Evolutionary conservation across 1,139 yeast genomes (phyloP).

Genomic region (Trichomonascaceae sp.): DNA sequence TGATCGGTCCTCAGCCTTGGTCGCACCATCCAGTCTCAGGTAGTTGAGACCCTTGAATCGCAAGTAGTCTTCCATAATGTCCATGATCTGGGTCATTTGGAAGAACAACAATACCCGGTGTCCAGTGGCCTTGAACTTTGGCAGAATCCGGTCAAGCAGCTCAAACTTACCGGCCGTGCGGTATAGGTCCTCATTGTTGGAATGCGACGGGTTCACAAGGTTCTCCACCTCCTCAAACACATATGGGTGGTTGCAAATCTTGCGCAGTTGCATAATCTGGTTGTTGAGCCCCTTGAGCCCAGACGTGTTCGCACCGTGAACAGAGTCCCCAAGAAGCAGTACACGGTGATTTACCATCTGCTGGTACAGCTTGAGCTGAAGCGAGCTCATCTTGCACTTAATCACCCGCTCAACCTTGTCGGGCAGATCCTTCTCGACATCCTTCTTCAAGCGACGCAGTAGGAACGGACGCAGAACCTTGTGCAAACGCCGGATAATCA

Average conservation of each 20-base stretch:
- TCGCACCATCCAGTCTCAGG: conserved; percentile 84
- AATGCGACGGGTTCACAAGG: conserved; percentile 62
- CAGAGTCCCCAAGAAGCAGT: conserved; percentile 59
- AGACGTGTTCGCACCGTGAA: conserved; percentile 36
- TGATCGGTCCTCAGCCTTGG: conserved; percentile 91
- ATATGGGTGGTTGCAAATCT: conserved; percentile 95
- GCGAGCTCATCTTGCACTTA: conserved; percentile 85
- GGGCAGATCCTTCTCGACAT: conserved; percentile 93
- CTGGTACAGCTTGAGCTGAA: conserved; percentile 70
- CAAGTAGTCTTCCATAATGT: conserved; percentile 92
- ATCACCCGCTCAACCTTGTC: conserved; percentile 90
- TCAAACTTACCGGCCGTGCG: conserved; percentile 90
- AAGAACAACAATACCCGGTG: conserved; percentile 89
- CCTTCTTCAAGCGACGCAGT: conserved; percentile 87
- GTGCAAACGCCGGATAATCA: conserved; percentile 89
- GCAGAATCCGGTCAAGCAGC: conserved; percentile 71
- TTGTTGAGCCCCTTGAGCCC: conserved; percentile 89
- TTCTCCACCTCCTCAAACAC: conserved; percentile 93
- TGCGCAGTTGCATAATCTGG: conserved; percentile 90
- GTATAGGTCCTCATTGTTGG: conserved; percentile 56
- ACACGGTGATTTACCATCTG: conserved; percentile 88
- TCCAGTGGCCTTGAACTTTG: conserved; percentile 74
- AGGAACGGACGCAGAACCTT: conserved; percentile 92
- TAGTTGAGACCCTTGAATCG: conserved; percentile 63
- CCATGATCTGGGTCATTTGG: conserved; percentile 98